phyloP scores from a whole-genome alignment of 805 yeast species.

The Metschnikowia corniflorae region DNA sequence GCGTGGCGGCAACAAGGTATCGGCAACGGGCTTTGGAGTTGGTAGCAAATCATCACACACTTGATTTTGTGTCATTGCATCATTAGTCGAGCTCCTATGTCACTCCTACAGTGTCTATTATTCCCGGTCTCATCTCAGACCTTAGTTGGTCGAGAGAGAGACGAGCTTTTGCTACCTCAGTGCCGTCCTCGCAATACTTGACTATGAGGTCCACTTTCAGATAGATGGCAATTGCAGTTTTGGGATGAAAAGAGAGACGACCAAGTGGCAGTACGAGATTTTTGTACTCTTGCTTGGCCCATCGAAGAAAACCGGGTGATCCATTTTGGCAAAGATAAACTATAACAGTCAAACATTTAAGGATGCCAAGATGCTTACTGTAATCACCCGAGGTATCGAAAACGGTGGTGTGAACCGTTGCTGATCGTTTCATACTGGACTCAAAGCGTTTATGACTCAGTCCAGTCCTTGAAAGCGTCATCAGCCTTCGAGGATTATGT shows the following conservation, averaged over 20 bases:
- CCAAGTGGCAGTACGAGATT: conserved; percentile 19
- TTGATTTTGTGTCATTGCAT: not conserved
- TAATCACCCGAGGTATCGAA: conserved; percentile 3
- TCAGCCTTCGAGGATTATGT: conserved; percentile 6
- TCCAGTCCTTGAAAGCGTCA: not conserved
- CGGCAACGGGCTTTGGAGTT: too few species aligned
- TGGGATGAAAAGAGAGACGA: conserved; percentile 9
- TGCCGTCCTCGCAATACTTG: conserved; percentile 28
- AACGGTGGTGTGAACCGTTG: conserved; percentile 5
- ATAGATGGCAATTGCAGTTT: conserved; percentile 26
- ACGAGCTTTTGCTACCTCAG: conserved; percentile 23
- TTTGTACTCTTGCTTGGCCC: conserved; percentile 30
- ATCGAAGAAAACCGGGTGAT: conserved; percentile 45
- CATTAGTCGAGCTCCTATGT: not conserved
- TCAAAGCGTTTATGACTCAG: not conserved
- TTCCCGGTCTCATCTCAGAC: conserved; percentile 7
- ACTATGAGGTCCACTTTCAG: conserved; percentile 34
- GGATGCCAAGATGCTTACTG: conserved; percentile 16
- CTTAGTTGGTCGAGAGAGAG: conserved; percentile 10
- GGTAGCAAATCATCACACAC: too few species aligned
- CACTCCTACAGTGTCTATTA: not conserved
- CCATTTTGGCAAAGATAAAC: conserved; percentile 53
- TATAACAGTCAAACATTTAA: conserved; percentile 52
- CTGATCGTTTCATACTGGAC: conserved; percentile 2
- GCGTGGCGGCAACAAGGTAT: not conserved